Evolutionary conservation across 179 eudicot genomes (phyloP).

Genomic region (Dionaea muscipula): DNA sequence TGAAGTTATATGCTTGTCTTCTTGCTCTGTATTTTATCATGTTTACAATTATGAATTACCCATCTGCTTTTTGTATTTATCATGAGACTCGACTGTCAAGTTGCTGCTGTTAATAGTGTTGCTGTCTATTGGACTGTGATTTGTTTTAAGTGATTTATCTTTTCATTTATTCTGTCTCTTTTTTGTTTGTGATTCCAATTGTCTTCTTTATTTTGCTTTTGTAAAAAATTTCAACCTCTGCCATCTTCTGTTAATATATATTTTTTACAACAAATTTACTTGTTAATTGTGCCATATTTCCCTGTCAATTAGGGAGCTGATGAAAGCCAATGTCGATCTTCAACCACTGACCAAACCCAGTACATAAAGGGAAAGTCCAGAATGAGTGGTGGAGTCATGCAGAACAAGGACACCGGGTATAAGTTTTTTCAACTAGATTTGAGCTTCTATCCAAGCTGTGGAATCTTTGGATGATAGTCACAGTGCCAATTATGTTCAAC

Average conservation of each 20-base stretch:
- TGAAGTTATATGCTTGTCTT: too few relatives aligned
- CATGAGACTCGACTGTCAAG: background rate
- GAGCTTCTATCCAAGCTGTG: background rate
- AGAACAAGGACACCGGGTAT: conserved; percentile 36
- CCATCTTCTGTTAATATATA: too few relatives aligned
- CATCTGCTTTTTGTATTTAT: background rate
- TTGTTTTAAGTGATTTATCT: background rate
- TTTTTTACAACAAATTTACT: background rate
- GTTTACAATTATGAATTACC: too few relatives aligned
- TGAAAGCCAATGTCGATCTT: conserved; percentile 28
- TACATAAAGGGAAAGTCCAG: conserved; percentile 22
- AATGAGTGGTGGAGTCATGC: conserved; percentile 18
- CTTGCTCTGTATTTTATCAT: too few relatives aligned
- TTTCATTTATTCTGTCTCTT: background rate
- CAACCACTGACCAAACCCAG: conserved; percentile 27
- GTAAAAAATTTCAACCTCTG: background rate
- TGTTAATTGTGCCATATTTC: background rate
- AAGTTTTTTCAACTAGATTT: conserved; percentile 1
- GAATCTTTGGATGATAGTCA: background rate
- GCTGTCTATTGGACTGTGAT: background rate
- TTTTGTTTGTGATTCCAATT: background rate
- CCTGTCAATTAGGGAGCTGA: conserved; percentile 47
- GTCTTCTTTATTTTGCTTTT: background rate
- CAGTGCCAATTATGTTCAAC: too few relatives aligned
- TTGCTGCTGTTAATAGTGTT: background rate